Conservation (phyloP, 352 stramenopile species). For the Blastocystis sp. region DNA sequence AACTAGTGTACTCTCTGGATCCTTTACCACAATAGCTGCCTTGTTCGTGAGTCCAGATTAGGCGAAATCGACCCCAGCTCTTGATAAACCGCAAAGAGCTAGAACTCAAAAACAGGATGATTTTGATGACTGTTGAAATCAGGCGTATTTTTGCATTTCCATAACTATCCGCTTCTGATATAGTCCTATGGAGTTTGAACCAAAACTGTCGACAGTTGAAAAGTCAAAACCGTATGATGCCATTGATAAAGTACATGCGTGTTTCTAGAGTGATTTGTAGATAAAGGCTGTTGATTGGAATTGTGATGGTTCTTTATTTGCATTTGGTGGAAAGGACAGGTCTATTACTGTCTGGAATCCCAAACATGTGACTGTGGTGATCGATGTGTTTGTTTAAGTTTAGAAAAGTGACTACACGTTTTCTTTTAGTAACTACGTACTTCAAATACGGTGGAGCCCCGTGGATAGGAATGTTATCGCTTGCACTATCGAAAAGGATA, state of each 20-base stretch:
- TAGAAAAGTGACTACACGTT: conserved; percentile 35
- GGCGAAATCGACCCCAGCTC: too few relatives aligned
- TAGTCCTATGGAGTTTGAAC: too few relatives aligned
- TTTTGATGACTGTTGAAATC: too few relatives aligned
- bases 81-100: too few relatives aligned
- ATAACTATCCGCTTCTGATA: too few relatives aligned
- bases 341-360: conserved; percentile 11
- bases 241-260: background rate
- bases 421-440: conserved; percentile 7
- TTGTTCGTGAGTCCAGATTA: too few relatives aligned
- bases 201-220: too few relatives aligned
- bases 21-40: too few relatives aligned
- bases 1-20: too few relatives aligned
- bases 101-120: too few relatives aligned
- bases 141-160: too few relatives aligned
- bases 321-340: background rate
- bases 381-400: background rate
- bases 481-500: conserved; percentile 37
- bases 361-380: background rate
- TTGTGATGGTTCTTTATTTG: background rate
- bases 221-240: background rate
- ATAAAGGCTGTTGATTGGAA: conserved; percentile 40
- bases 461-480: background rate
- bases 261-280: background rate
- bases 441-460: conserved; percentile 17